Evolutionary conservation across 1,139 yeast species (phyloP).

Genomic region (Geotrichum citri-aurantii): DNA sequence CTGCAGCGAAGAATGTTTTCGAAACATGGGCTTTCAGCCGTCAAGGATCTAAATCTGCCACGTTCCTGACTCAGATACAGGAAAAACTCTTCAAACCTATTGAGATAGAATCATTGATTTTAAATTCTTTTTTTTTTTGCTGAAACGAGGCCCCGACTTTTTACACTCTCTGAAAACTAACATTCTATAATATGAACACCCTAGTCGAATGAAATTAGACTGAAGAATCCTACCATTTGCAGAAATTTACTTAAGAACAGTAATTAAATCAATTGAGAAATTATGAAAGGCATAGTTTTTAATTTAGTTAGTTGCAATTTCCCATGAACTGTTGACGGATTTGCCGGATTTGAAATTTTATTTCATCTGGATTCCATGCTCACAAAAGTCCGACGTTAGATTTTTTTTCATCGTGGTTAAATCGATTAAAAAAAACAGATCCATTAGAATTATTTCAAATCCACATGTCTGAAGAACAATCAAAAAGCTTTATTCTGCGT

Average conservation of each 20-base stretch:
- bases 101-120: no score
- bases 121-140: no score
- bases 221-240: neutral
- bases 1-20: conserved; percentile 43
- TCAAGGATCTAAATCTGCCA: conserved; percentile 45
- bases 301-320: neutral
- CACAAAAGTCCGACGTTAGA: neutral
- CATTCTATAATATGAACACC: conserved; percentile 3
- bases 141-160: conserved; percentile 42
- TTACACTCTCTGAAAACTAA: conserved; percentile 29
- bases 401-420: neutral
- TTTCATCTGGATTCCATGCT: neutral
- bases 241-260: neutral
- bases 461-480: neutral
- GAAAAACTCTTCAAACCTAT: conserved; percentile 52
- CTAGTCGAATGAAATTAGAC: neutral
- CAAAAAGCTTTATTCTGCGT: neutral
- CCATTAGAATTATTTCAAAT: neutral
- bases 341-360: neutral
- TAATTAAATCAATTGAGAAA: neutral
- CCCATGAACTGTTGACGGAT: neutral
- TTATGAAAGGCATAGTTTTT: neutral
- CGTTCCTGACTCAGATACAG: conserved; percentile 50
- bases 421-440: conserved; percentile 1
- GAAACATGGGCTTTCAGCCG: conserved; percentile 39